Base-by-base conservation (phyloP, 169 alveolate species). In the Toxoplasma gondii region DNA sequence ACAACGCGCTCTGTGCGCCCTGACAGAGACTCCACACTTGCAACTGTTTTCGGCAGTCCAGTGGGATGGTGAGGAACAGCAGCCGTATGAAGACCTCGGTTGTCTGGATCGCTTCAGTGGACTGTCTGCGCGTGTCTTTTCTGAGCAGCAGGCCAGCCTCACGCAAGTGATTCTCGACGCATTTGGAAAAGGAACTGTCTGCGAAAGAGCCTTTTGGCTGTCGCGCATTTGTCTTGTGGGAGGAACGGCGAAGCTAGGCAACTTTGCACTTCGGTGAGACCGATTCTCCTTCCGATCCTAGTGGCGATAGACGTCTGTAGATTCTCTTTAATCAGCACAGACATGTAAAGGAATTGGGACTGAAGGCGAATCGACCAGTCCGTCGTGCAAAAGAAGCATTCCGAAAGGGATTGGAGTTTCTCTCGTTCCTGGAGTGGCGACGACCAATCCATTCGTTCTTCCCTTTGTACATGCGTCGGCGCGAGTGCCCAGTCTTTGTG, bases 171-270 rank as follows among this genome's bases (percentile, higher is more conserved):
- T 91, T 34, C 64, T 91, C 53, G 83, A 80, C 36, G 82, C 91
- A 34, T 91, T 91, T 45, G 34, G 84, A 19, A 31, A 88, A 1
- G 82, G 88, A 17, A 74, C 94, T 12, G 94, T 91, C 58, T 91
- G 94, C 36, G 94, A 91, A 80, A 38, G 94, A 19, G 94, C 82
- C 10, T 58, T 81, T 0, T 91, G 94, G 94, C 91, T 91, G 9
- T 41, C 39, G 45, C 84, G 88, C 53, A 74, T 91, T n/a, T 91
- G 94, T 45, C 91, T 91, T 39, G 94, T 91, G 44, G 94, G 94
- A 0, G 94, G 94, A 54, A 91, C 84, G 16, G 81, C 94, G 54
- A 86, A 81, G 64, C 88, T 91, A 29, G 90, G 91, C 45, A 43
- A 91, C 44, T 91, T 91, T 41, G 91, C 88, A 16, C 53, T 1